A percentile compares a stretch with the other conserved stretches of the same genome.
Conservation (phyloP, 768 basidiomycete species). For the Phanerodontia chrysosporium region DNA sequence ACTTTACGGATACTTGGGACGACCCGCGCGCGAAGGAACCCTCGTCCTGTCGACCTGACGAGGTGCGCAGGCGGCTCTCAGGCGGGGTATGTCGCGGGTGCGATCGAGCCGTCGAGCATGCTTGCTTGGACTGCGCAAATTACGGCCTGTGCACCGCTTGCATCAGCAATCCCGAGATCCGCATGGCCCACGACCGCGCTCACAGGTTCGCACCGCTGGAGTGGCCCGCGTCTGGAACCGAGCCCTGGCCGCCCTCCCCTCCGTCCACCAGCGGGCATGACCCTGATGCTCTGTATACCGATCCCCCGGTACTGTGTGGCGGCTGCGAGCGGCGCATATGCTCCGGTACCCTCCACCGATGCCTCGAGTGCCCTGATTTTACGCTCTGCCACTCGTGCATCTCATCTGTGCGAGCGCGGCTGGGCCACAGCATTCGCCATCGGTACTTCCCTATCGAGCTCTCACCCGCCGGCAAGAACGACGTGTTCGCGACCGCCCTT, state of each 20-base stretch:
- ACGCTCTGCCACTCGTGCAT: not conserved
- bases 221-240: too few species aligned
- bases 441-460: not conserved
- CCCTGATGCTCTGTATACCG: too few species aligned
- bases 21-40: not conserved
- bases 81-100: constrained; percentile 51
- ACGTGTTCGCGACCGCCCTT: not conserved
- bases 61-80: constrained; percentile 31
- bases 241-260: not conserved
- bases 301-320: not conserved
- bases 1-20: not conserved
- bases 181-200: not conserved
- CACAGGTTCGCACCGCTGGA: not conserved
- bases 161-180: constrained; percentile 22
- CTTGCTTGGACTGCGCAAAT: constrained; percentile 77
- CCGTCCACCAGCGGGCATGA: not conserved
- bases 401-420: not conserved
- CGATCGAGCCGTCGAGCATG: constrained; percentile 53
- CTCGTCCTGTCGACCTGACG: constrained; percentile 52
- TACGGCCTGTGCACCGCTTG: constrained; percentile 75
- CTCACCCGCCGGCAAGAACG: not conserved
- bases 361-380: not conserved
- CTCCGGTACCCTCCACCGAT: not conserved
- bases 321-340: not conserved
- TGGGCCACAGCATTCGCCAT: not conserved